Base-by-base conservation (phyloP, 2,329 filamentous ascomycete genomes). In the Teratosphaeria epicoccoides region DNA sequence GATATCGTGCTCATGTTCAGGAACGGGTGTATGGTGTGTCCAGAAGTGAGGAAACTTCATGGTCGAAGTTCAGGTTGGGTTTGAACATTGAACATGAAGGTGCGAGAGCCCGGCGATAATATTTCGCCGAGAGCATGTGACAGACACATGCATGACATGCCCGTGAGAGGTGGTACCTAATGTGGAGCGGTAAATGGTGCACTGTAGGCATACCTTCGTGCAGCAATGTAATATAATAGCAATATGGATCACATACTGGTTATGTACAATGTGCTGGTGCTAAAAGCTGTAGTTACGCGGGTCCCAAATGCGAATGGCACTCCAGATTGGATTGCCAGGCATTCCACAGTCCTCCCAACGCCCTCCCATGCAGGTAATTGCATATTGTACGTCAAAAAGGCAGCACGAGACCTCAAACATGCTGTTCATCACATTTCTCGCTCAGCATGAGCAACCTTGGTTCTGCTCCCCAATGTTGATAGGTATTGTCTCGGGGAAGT, bases 401-500 rank as follows among this genome's bases (percentile, higher is more conserved):
- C 24, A 47, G 7, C 45, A 14, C 24, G 9, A 20, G n/a, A n/a
- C n/a, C n/a, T 29, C 4, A 25, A 14, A 24, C 33, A 49, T 9
- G 4, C 9, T n/a, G n/a, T 12, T 22, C 7, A 5, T 23, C 22
- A 28, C 37, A n/a, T 17, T 2, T 17, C 12, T 3, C 24, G 46
- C 43, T 29, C 52, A 98, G 76, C 93, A 98, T 63, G 90, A 83
- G 72, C 93, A 98, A 52, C 90, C 89, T 65, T 95, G 88, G 63
- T 88, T 83, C 64, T 94, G 88, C 70, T 88, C 89, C 72, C 95
- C 90, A 61, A 96, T 87, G 72, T 95, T 88, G 70, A 98, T 96
- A 70, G 95, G 95, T 73, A 98, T 97, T 48, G 91, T 91, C 68
- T 97, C 93, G 65, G 89, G 88, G 76, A 95, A 98, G 70, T 97